Evolutionary conservation across 805 yeast genomes (phyloP), one percentile per base, ranked within the genome.

Genomic region (Kodamaea hsintzibuensis): DNA sequence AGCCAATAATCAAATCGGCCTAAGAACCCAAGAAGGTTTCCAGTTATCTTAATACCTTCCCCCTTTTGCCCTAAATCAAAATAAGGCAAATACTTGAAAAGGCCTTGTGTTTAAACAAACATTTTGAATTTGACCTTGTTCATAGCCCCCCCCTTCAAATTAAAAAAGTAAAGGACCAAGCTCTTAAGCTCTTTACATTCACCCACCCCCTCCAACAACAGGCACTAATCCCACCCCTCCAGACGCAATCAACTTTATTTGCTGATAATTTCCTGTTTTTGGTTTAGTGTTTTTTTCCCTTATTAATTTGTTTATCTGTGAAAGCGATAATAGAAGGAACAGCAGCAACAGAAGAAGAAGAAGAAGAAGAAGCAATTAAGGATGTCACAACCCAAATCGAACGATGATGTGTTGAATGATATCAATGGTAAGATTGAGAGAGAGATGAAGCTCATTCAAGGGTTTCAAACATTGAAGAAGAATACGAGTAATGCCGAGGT

Each of bases 351-450:
- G 25, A 22, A 22, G 25, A 22, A 22, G 25, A 22, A 22, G 25
- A 22, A 22, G 25, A 22, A 22, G 25, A 39, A 39, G 42, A 9
- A 18, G 42, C 3, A 13, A 7, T 7, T 3, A n/a, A 30, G 43
- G 38, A 53, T 50, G 60, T 54, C 56, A 30, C 51, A 51, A 22
- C 43, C 52, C 5, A 3, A 2, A 4, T 13, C 42, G 19, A 64
- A 62, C 44, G 70, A 71, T 25, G 63, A 73, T 42, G 72, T 74
- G 35, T 61, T 82, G 53, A 73, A 80, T 43, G 97, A 93, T 63
- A 91, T 95, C 69, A 78, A 81, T 62, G 83, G 82, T 62, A 93
- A 91, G 77, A 92, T 95, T 63, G 93, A 89, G 62, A 82, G 97
- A 55, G 98, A 95, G 72, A 78, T 79, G 64, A 91, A 89, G 66